Evolutionary conservation across 1,139 yeast genomes (phyloP).

Genomic region (Pichia sp.): DNA sequence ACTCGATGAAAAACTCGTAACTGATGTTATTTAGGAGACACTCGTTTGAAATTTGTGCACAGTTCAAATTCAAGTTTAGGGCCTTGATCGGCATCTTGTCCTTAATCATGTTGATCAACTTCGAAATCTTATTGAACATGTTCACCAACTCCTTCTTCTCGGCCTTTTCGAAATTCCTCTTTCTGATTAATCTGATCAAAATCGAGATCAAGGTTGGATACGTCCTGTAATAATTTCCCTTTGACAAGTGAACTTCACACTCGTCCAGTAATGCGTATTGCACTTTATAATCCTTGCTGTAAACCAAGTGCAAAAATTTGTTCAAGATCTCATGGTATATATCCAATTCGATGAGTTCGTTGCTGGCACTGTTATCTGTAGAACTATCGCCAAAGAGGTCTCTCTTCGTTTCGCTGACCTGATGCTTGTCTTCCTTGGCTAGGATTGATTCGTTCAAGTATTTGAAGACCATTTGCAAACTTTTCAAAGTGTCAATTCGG

Average conservation of each 20-base stretch:
- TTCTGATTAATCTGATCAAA: conserved; percentile 56
- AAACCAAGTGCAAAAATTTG: conserved; percentile 61
- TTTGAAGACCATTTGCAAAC: conserved; percentile 44
- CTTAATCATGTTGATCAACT: conserved; percentile 59
- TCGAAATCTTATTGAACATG: conserved; percentile 69
- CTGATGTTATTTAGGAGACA: conserved; percentile 57
- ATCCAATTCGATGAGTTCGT: conserved; percentile 22
- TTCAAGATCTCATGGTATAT: conserved; percentile 60
- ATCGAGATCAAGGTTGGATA: conserved; percentile 70
- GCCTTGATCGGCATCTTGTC: conserved; percentile 26
- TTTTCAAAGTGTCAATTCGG: conserved; percentile 32
- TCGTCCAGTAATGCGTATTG: conserved; percentile 52
- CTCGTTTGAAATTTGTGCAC: conserved; percentile 75
- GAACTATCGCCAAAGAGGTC: conserved; percentile 32
- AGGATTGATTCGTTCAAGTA: conserved; percentile 31
- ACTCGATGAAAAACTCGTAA: conserved; percentile 87
- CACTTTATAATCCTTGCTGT: conserved; percentile 45
- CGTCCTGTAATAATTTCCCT: conserved; percentile 54
- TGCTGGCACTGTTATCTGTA: conserved; percentile 31
- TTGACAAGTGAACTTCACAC: conserved; percentile 44
- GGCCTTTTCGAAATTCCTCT: conserved; percentile 35
- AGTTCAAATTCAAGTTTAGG: conserved; percentile 47
- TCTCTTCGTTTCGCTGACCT: conserved; percentile 11
- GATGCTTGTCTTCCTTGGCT: conserved; percentile 12
- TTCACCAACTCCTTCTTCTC: conserved; percentile 36